Conservation (phyloP, 169 alveolate species). For the Theileria orientalis region DNA sequence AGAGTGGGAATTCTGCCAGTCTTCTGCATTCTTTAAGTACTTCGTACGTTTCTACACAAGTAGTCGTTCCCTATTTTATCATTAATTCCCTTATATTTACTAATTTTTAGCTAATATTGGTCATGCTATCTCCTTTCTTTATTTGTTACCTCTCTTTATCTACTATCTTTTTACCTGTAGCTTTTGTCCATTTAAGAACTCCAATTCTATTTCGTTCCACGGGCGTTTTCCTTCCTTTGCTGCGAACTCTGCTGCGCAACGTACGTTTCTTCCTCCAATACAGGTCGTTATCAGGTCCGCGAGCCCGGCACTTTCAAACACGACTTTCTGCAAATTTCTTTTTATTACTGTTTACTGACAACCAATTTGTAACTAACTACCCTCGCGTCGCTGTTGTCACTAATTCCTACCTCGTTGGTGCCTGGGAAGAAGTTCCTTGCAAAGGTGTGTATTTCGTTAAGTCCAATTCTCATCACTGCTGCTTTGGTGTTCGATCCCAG, state of each 20-base stretch:
- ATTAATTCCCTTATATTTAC: neutral
- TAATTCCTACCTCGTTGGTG: slow-evolving; percentile 58
- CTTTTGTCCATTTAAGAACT: slow-evolving; percentile 87
- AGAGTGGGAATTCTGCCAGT: slow-evolving; percentile 51
- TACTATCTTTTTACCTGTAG: slow-evolving; percentile 70
- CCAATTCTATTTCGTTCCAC: slow-evolving; percentile 86
- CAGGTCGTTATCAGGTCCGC: slow-evolving; percentile 91
- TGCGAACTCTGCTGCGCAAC: slow-evolving; percentile 89
- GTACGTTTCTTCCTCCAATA: slow-evolving; percentile 88
- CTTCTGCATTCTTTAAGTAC: slow-evolving; percentile 28
- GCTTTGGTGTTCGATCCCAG: slow-evolving; percentile 90
- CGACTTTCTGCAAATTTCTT: slow-evolving; percentile 73
- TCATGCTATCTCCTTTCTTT: neutral
- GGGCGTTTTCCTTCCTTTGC: slow-evolving; percentile 74
- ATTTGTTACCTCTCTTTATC: neutral
- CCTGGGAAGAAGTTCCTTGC: slow-evolving; percentile 74
- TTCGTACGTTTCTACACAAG: slow-evolving; percentile 47
- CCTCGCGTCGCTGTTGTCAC: neutral
- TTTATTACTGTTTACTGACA: slow-evolving; percentile 52
- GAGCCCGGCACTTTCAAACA: slow-evolving; percentile 89
- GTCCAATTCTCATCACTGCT: slow-evolving; percentile 91
- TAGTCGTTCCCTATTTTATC: slow-evolving; percentile 42
- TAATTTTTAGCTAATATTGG: neutral
- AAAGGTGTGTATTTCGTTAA: slow-evolving; percentile 82
- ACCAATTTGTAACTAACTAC: slow-evolving; percentile 24